Conservation (phyloP, 2,329 filamentous ascomycete species). For the Ascochyta clinopodiicola region DNA sequence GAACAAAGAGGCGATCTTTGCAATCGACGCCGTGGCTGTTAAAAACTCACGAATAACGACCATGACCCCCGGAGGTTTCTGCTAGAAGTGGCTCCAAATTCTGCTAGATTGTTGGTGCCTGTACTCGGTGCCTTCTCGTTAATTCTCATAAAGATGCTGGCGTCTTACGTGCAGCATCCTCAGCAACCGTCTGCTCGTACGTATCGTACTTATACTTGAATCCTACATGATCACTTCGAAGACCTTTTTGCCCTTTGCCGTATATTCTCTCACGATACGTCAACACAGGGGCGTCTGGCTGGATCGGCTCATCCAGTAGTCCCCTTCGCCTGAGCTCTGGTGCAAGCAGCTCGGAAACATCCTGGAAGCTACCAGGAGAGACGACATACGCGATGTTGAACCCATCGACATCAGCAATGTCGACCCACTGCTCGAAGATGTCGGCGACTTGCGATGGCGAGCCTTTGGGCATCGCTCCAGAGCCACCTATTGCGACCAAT, state of each 20-base stretch:
- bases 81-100: no score
- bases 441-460: constrained; percentile 69
- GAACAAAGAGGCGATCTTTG: no score
- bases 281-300: constrained; percentile 10
- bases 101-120: no score
- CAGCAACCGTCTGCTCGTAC: constrained; percentile 18
- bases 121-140: no score
- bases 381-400: constrained; percentile 66
- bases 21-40: no score
- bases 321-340: constrained; percentile 22
- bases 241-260: constrained; percentile 17
- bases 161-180: background rate
- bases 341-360: constrained; percentile 19
- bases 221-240: constrained; percentile 21
- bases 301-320: constrained; percentile 14
- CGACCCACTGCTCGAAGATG: constrained; percentile 68
- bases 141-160: no score
- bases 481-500: constrained; percentile 66
- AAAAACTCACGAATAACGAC: no score
- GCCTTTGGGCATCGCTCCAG: constrained; percentile 68
- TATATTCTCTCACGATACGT: constrained; percentile 26
- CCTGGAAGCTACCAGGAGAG: constrained; percentile 24
- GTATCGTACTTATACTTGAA: constrained; percentile 24
- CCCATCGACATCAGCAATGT: constrained; percentile 72
- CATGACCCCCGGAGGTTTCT: no score